Base-by-base conservation (phyloP, 2,329 filamentous ascomycete species). In the Fusarium musae region DNA sequence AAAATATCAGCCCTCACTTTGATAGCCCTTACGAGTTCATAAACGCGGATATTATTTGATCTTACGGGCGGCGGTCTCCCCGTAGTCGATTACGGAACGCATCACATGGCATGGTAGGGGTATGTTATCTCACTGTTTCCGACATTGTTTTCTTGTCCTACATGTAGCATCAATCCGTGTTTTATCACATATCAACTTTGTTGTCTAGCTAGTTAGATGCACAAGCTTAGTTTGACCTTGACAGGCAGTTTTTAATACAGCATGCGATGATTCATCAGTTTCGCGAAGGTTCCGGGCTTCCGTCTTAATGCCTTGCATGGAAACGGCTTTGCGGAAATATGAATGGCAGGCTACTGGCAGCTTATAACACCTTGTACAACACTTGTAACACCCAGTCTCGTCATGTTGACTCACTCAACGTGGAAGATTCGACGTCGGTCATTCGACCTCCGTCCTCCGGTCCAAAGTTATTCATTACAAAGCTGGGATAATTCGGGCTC, bases 1-100 rank as follows among this genome's bases (percentile, higher is more conserved):
- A 81, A 17, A 80, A 81, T 15, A 69, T 62, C 9, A 81, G 76
- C 47, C 72, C 80, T 17, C 69, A 69, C 19, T 54, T 73, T 52
- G 77, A 79, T 10, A 69, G 71, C 12, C 64, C 79, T 7, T 72
- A 77, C 32, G 53, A 50, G 19, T 65, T 70, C 19, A 59, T 60
- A 11, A 61, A 50, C 21, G 30, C 57, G 7, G 39, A 37, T 28
- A 15, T 62, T 6, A 40, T 44, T 21, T 57, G 52, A 46, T 26
- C 19, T 16, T 30, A 2, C 21, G 19, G 15, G 19, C 23, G 28
- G 32, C 43, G 17, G 39, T 23, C 34, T n/a, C 17, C 21, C 12
- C 39, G 23, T 21, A 39, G 34, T 39, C 19, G 26, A 9, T 39
- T n/a, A 21, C 49, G 9, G 4, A 49, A 34, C 26, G 13, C n/a